Conservation (phyloP, 2,329 filamentous ascomycete genomes). For the Calonectria pseudoturangicola region DNA sequence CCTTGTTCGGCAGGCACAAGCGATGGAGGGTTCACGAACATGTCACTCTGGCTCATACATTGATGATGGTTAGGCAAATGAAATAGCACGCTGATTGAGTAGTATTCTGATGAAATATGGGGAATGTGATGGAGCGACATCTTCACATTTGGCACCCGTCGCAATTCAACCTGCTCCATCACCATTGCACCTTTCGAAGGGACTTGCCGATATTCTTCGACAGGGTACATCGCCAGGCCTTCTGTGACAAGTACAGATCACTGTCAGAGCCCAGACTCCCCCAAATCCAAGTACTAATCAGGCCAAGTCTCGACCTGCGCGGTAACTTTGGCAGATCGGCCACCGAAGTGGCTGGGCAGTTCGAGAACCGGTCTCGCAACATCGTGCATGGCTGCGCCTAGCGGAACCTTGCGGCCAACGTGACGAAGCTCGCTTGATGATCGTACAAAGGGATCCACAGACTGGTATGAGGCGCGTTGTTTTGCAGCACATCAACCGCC, state of each 20-base stretch:
- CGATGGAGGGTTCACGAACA: neutral
- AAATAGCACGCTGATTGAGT: neutral
- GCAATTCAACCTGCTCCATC: no score
- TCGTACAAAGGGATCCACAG: neutral
- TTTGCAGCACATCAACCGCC: neutral
- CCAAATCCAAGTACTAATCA: no score
- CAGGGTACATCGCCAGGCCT: neutral
- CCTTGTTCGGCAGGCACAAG: neutral
- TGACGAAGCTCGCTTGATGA: neutral
- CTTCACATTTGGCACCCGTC: neutral
- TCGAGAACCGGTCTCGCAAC: conserved; percentile 1
- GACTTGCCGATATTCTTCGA: no score
- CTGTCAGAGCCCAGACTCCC: neutral
- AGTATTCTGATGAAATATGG: neutral
- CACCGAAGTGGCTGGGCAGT: neutral
- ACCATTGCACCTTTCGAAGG: neutral
- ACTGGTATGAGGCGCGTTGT: conserved; percentile 25
- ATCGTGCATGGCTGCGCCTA: neutral
- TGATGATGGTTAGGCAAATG: no score
- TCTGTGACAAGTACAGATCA: neutral
- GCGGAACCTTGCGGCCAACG: neutral
- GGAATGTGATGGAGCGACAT: neutral
- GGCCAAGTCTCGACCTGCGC: neutral
- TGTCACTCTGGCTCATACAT: neutral
- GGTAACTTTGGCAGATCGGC: neutral